Conservation (phyloP, 2,329 filamentous ascomycete genomes). For the Pseudogymnoascus sp. region DNA sequence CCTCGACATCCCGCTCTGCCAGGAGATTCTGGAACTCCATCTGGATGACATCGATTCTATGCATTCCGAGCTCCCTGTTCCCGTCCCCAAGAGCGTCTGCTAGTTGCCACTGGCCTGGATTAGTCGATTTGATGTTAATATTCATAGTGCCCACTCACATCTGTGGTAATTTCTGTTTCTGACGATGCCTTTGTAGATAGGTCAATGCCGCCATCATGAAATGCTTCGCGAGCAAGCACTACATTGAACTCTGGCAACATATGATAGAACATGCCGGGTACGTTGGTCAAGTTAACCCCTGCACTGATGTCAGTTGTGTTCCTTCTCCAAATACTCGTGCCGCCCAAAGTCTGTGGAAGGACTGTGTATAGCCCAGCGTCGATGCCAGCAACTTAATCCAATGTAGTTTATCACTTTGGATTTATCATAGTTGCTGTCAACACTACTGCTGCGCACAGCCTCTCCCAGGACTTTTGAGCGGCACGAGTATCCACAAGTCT, state of each 20-base stretch:
- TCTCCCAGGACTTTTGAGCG: background rate
- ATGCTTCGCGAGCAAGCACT: background rate
- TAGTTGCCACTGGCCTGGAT: background rate
- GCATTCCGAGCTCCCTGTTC: background rate
- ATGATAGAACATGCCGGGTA: background rate
- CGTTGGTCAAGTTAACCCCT: background rate
- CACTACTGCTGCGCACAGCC: background rate
- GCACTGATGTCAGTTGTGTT: background rate
- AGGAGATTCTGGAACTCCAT: background rate
- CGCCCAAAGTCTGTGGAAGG: background rate
- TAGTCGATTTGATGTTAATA: background rate
- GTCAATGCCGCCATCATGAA: background rate
- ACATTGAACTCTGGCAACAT: background rate
- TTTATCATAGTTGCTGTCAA: too few relatives aligned
- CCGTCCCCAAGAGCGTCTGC: background rate
- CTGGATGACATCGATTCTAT: background rate
- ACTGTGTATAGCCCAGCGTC: too few relatives aligned
- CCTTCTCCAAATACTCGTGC: background rate
- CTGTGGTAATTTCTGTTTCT: background rate
- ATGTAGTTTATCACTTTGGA: background rate
- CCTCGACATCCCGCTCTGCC: background rate
- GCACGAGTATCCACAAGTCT: background rate
- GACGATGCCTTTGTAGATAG: background rate
- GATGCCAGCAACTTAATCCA: background rate
- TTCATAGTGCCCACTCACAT: background rate